Evolutionary conservation across 139 green algal genomes (phyloP), one percentile per base, ranked within the genome.

Genomic region (Micromonas commoda): DNA sequence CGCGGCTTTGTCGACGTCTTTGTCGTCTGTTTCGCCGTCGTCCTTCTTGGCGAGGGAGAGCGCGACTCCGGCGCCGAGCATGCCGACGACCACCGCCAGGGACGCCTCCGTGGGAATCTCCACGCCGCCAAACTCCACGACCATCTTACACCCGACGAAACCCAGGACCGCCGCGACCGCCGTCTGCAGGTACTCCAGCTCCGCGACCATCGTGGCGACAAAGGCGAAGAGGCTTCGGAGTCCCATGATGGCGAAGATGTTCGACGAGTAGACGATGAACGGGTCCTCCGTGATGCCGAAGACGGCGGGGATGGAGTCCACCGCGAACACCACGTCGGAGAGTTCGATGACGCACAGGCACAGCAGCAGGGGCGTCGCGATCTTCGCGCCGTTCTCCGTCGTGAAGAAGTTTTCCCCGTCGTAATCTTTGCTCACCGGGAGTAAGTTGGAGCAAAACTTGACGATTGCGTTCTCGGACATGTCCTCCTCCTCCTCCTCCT

Each of bases 191-290:
- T 82, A 82, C 53, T 76, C 54, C 53, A 88, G 76, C 26, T 86
- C 75, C 20, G 28, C 80, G 37, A 88, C 80, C 37, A 38, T 78
- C 31, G 23, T 69, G 4, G 74, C 37, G 23, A 88, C 79, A 2
- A 88, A 60, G 2, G 51, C 65, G 70, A 80, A 88, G 16, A 88
- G 64, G 6, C 54, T 76, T 6, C 83, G 79, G 5, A 88, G 68
- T 1, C 69, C 23, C n/a, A 80, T 33, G 52, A 86, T 86, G 64
- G 82, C 82, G 57, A 86, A 86, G 35, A 99, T 91, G 90, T 98
- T 98, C 68, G 87, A 94, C 2, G 90, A 91, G 83, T 96, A 99
- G 0, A 99, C 89, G 78, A 99, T 96, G 85, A 98, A 97, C 6
- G 94, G 94, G 89, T 99, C 95, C 24, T 80, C 35, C 21, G 84